phyloP scores from a whole-genome alignment of 1,284 basidiomycete genomes.

The Moniliophthora roreri region DNA sequence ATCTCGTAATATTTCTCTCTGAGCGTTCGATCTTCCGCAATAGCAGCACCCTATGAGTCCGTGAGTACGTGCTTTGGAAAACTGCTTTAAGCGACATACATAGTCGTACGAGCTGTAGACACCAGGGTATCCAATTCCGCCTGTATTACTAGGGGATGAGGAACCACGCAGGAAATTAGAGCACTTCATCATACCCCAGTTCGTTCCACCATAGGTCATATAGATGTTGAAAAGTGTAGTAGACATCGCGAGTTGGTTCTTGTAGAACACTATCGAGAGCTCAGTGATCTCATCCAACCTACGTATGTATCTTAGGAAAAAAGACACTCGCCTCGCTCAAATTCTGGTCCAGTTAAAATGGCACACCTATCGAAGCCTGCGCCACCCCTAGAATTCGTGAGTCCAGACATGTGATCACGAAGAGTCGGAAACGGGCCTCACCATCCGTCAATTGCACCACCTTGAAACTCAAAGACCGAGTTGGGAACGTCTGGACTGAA shows the following conservation, averaged over 20 bases:
- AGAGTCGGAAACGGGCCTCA: slow-evolving; percentile 18
- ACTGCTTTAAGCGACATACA: slow-evolving; percentile 20
- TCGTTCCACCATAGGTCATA: slow-evolving; percentile 52
- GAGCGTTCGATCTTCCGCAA: slow-evolving; percentile 47
- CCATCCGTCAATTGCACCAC: slow-evolving; percentile 54
- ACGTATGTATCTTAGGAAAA: not conserved
- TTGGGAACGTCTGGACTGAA: slow-evolving; percentile 40
- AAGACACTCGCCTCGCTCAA: slow-evolving; percentile 37
- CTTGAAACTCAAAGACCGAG: slow-evolving; percentile 48
- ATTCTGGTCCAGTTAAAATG: slow-evolving; percentile 38
- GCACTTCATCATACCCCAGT: slow-evolving; percentile 36
- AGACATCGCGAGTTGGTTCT: slow-evolving; percentile 47
- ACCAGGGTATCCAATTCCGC: slow-evolving; percentile 42
- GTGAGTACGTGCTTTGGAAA: not conserved
- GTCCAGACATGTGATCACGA: not conserved
- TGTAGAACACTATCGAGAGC: slow-evolving; percentile 43
- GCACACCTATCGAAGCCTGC: slow-evolving; percentile 37
- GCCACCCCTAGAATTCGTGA: slow-evolving; percentile 31
- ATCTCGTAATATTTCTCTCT: slow-evolving; percentile 52
- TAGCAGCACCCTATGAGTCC: slow-evolving; percentile 38
- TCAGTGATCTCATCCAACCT: not conserved
- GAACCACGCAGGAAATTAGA: not conserved
- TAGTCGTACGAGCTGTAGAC: slow-evolving; percentile 53
- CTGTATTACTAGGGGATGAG: slow-evolving; percentile 13
- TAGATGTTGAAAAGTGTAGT: slow-evolving; percentile 46